Evolutionary conservation across 1,284 basidiomycete species (phyloP), one percentile per base, ranked within the genome.

Genomic region (Cutaneotrichosporon sp.): DNA sequence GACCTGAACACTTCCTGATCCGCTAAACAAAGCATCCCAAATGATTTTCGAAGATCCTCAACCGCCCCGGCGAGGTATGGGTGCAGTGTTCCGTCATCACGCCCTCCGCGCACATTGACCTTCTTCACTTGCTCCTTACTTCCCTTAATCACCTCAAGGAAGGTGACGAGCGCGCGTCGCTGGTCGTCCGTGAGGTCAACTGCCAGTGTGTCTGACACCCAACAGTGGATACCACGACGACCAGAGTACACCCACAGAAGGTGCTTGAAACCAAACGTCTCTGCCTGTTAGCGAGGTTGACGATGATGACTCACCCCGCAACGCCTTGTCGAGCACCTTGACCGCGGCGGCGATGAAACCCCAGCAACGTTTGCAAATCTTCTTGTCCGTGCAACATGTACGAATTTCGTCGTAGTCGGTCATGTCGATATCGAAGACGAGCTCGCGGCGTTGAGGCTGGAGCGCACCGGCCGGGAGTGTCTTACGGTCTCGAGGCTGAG

Each of bases 361-460:
- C 94, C 96, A 98, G 76, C 96, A 99, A 35, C 86, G 82, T 60
- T 80, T 82, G 78, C 94, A 98, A 73, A 99, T 97, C 54, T 82
- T 85, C 51, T 93, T 90, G 51, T 85, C 89, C 3, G 84, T 84
- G 75, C 96, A 98, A 76, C 96, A 99, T 0, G 90, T 97, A 47
- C 96, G 85, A 65, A 98, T 84, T 54, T 86, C 81, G 73, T 99
- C 96, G 76, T 99, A 99, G 76, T 99, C 94, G 16, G 94, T 96
- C 93, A 99, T 97, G 75, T 99, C 94, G 70, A 99, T 97, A 84
- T 98, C 96, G 68, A 99, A 97, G 1, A 99, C 96, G 27, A 99
- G 84, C 73, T 98, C 94, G 59, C 96, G 87, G 55, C 84, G 82
- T 24, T 84, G 75, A 0, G 94, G 91, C 45, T 81, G 80, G 65